Base-by-base conservation (phyloP, 1,139 yeast species). In the Yamadazyma atlantica region DNA sequence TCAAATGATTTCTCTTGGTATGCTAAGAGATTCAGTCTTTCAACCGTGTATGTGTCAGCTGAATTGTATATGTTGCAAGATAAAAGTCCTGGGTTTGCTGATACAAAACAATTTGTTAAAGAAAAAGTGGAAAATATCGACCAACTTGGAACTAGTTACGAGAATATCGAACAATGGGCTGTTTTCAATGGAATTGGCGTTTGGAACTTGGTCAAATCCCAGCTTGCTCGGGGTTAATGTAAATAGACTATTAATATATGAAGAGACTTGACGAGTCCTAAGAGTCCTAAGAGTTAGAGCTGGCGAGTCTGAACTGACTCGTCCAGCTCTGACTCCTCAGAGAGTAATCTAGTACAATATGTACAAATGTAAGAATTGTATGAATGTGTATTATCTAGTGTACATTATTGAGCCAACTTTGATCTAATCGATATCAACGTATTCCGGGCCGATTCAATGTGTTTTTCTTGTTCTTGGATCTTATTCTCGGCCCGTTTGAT, bases 1-100 rank as follows among this genome's bases (percentile, higher is more conserved):
- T 79, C 94, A n/a, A 78, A 83, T 43, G 96, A 88, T 58, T 82
- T 86, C 58, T 83, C 87, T 2, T 92, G 98, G 98, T 92, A 92
- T 58, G 69, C 95, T n/a, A 86, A 89, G 56, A 70, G 97, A 48
- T 66, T 82, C 19, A 75, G 86, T 4, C 58, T 90, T 21, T 74
- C 88, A 14, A 70, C 85, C 1, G 75, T 85, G 4, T 88, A 85
- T 55, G 85, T 85, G 1, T 73, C 83, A 25, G 58, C 82, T 28
- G 97, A 92, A 57, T 64, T 88, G 45, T 87, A 77, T 64, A 86
- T 85, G 95, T 66, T 87, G 33, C 84, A 76, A 49, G 97, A 90
- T 58, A 66, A 69, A n/a, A 80, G 90, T 19, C 54, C 57, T 3
- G 75, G 64, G 24, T 83, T 65, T 50, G 45, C 50, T 13, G 76